These are phyloP conservation scores for Cordyceps farinosa DNA, from an alignment of 2,329 filamentous ascomycete species.

Conservation along the genomic window DNA sequence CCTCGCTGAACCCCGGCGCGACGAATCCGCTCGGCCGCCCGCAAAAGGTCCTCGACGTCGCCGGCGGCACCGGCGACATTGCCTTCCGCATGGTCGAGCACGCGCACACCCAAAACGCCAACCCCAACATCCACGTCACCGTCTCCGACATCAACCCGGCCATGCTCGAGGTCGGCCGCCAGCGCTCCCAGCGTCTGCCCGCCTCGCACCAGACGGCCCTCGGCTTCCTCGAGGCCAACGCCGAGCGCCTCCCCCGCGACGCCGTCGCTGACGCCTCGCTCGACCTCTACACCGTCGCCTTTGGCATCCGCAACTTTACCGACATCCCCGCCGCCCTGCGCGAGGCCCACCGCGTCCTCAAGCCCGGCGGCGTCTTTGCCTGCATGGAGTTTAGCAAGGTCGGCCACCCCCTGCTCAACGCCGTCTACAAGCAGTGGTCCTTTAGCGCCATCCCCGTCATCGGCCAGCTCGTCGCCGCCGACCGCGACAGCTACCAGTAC, in stretches of 20 bases:
- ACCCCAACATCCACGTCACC: constrained; percentile 77
- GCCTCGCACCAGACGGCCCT: constrained; percentile 55
- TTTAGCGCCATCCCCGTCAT: constrained; percentile 93
- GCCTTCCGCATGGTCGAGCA: constrained; percentile 95
- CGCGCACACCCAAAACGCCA: constrained; percentile 71
- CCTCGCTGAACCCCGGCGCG: constrained; percentile 79
- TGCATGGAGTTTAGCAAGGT: constrained; percentile 91
- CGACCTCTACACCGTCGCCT: constrained; percentile 95
- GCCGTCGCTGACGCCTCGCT: constrained; percentile 66
- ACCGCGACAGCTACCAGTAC: constrained; percentile 96
- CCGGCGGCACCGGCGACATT: constrained; percentile 95
- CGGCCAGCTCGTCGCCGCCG: constrained; percentile 89
- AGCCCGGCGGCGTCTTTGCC: constrained; percentile 92
- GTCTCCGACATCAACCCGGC: constrained; percentile 94
- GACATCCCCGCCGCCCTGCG: constrained; percentile 78
- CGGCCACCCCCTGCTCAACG: constrained; percentile 73
- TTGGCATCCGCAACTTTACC: constrained; percentile 96
- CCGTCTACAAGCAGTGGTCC: constrained; percentile 91
- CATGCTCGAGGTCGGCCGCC: constrained; percentile 86
- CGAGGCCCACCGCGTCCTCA: constrained; percentile 84
- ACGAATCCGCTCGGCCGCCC: constrained; percentile 41
- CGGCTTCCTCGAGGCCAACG: constrained; percentile 85
- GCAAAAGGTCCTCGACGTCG: constrained; percentile 86
- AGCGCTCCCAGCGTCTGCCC: constrained; percentile 63
- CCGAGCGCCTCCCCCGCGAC: constrained; percentile 62